phyloP scores from a whole-genome alignment of 805 yeast genomes.

The Sungouiozyma intestinalis region DNA sequence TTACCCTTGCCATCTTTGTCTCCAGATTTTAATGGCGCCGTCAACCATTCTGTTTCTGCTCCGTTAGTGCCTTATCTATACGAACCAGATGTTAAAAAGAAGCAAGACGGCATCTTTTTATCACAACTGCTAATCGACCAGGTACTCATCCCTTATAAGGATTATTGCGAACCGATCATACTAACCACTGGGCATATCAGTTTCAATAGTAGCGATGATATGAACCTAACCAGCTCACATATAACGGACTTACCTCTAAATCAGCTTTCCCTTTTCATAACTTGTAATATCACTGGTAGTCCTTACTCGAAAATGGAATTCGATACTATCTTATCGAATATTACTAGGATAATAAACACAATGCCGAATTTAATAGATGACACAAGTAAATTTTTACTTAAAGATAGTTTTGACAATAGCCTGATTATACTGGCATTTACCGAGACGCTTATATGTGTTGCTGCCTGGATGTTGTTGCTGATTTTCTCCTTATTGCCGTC shows the following conservation, averaged over 20 bases:
- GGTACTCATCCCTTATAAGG: conserved; percentile 6
- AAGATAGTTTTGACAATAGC: conserved; percentile 31
- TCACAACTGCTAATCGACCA: conserved; percentile 7
- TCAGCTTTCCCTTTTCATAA: conserved; percentile 14
- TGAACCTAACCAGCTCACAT: too few species aligned
- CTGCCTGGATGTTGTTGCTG: conserved; percentile 62
- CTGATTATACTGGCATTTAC: conserved; percentile 39
- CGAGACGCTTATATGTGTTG: conserved; percentile 44
- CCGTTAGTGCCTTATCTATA: neutral
- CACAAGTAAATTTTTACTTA: conserved; percentile 7
- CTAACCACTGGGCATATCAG: conserved; percentile 12
- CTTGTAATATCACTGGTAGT: conserved; percentile 5
- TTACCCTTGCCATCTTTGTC: too few species aligned
- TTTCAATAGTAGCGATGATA: too few species aligned
- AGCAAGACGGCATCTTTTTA: conserved; percentile 1
- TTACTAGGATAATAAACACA: neutral
- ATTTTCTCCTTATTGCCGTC: conserved; percentile 41
- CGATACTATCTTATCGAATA: neutral
- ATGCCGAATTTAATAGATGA: conserved; percentile 3
- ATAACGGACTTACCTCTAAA: conserved; percentile 7
- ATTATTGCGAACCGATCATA: conserved; percentile 10
- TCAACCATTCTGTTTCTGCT: neutral
- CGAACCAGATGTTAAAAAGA: neutral
- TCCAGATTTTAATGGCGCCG: neutral
- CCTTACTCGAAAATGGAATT: neutral